Conservation (phyloP, 2,329 filamentous ascomycete species). For the Verticillium zaregamsianum region DNA sequence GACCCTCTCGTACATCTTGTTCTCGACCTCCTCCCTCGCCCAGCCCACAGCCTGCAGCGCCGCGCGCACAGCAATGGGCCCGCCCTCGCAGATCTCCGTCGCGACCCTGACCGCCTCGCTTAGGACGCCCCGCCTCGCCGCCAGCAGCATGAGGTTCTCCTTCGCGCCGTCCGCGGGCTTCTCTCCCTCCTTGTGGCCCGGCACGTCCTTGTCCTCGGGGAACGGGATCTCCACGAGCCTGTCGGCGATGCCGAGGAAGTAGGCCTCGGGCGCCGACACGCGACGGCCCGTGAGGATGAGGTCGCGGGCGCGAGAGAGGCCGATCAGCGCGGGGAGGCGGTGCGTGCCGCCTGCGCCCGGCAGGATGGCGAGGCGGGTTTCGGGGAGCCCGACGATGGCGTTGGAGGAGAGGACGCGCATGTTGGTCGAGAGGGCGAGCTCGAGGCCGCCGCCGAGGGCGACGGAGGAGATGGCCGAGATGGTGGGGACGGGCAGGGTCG, state of each 20-base stretch:
- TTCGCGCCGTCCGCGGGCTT: slow-evolving; percentile 28
- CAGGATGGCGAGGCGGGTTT: slow-evolving; percentile 90
- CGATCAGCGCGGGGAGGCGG: slow-evolving; percentile 78
- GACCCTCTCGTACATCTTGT: slow-evolving; percentile 79
- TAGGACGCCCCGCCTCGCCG: slow-evolving; percentile 64
- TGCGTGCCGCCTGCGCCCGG: slow-evolving; percentile 92
- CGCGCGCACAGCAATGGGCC: slow-evolving; percentile 75
- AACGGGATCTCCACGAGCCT: slow-evolving; percentile 73
- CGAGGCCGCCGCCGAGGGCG: slow-evolving; percentile 89
- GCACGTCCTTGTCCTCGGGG: slow-evolving; percentile 42
- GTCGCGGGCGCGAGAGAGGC: slow-evolving; percentile 77
- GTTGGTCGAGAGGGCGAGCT: slow-evolving; percentile 84
- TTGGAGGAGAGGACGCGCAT: slow-evolving; percentile 83
- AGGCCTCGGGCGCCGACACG: slow-evolving; percentile 78
- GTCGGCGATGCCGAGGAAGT: slow-evolving; percentile 87
- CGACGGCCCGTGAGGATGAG: slow-evolving; percentile 86
- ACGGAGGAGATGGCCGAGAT: slow-evolving; percentile 82
- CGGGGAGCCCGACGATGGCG: slow-evolving; percentile 76
- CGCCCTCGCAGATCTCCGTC: slow-evolving; percentile 82
- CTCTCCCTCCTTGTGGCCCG: slow-evolving; percentile 33
- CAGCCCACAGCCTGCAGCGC: slow-evolving; percentile 74
- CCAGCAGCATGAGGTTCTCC: slow-evolving; percentile 40
- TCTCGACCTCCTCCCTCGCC: slow-evolving; percentile 75
- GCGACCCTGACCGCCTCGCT: slow-evolving; percentile 76
- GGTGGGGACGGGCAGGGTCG: slow-evolving; percentile 78